A percentile compares a stretch with the other conserved stretches of the same genome.
These are phyloP conservation scores for Termitomyces sp. DNA, from an alignment of 768 basidiomycete species.

Conservation along the genomic window DNA sequence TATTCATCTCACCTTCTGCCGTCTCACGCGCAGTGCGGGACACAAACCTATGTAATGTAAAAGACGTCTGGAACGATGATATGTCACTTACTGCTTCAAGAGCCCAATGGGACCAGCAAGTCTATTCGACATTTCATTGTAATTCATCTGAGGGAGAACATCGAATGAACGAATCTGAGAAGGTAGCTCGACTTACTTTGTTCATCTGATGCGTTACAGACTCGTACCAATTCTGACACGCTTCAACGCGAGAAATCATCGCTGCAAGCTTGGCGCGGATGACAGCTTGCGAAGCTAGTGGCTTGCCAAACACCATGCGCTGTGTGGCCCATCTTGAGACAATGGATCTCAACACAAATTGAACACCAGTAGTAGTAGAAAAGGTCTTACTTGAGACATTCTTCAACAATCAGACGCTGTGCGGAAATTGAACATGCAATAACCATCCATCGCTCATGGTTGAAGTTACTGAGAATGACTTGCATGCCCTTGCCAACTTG, in stretches of 20 bases:
- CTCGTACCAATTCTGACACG: slow-evolving; percentile 87
- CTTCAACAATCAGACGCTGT: slow-evolving; percentile 82
- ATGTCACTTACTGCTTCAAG: slow-evolving; percentile 70
- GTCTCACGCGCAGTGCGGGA: slow-evolving; percentile 69
- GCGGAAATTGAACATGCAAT: slow-evolving; percentile 65
- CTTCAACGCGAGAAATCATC: slow-evolving; percentile 91
- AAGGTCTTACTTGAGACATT: slow-evolving; percentile 74
- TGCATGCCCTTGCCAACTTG: slow-evolving; percentile 80
- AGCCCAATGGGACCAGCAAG: slow-evolving; percentile 88
- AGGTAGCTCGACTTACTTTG: slow-evolving; percentile 45
- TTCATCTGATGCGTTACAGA: slow-evolving; percentile 90
- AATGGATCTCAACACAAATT: slow-evolving; percentile 6
- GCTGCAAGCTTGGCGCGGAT: slow-evolving; percentile 82
- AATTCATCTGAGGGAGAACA: slow-evolving; percentile 62
- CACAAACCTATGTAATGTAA: slow-evolving; percentile 47
- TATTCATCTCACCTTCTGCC: slow-evolving; percentile 46
- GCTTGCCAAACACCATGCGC: slow-evolving; percentile 88
- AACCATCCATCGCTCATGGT: slow-evolving; percentile 91
- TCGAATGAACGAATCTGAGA: neutral
- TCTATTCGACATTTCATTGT: slow-evolving; percentile 78
- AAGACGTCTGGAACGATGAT: neutral
- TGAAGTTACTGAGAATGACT: slow-evolving; percentile 82
- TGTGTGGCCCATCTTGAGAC: slow-evolving; percentile 77
- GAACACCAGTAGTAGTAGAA: neutral
- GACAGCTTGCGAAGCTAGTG: slow-evolving; percentile 77